Evolutionary conservation across 306 rosid species (phyloP).

Genomic region (Corylus avellana): DNA sequence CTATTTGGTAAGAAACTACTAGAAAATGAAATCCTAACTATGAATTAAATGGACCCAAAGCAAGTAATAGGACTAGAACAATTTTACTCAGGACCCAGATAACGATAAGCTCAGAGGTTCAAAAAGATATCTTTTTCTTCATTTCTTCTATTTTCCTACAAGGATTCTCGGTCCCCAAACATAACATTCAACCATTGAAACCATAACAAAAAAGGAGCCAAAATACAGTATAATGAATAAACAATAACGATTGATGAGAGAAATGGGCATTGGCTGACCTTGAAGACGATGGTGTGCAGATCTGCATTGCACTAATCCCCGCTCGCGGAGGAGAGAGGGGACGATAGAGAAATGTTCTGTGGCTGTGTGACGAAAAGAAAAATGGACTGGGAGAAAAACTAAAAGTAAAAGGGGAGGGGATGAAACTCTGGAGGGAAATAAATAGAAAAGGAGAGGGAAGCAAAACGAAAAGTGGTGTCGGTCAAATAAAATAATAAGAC

Average conservation of each 20-base stretch:
- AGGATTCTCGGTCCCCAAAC: neutral
- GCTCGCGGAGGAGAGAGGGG: neutral
- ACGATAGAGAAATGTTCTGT: too few relatives aligned
- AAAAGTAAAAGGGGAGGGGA: too few relatives aligned
- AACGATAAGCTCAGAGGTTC: neutral
- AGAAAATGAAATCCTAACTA: too few relatives aligned
- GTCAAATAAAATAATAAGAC: too few relatives aligned
- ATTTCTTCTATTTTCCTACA: neutral
- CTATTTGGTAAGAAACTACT: too few relatives aligned
- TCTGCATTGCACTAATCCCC: neutral
- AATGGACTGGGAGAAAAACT: too few relatives aligned
- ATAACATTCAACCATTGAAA: neutral
- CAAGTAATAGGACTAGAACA: too few relatives aligned
- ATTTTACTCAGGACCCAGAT: neutral
- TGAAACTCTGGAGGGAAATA: too few relatives aligned
- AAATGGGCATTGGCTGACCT: neutral
- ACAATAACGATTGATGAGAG: neutral
- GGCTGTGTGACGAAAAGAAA: too few relatives aligned
- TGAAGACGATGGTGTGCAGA: neutral
- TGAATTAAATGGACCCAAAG: too few relatives aligned
- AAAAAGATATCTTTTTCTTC: neutral
- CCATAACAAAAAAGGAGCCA: neutral
- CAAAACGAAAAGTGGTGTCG: too few relatives aligned
- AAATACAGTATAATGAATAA: neutral
- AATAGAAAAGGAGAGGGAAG: too few relatives aligned